Evolutionary conservation across 1,284 basidiomycete species (phyloP), one percentile per base, ranked within the genome.

Genomic region (Cryptococcus deneoformans): DNA sequence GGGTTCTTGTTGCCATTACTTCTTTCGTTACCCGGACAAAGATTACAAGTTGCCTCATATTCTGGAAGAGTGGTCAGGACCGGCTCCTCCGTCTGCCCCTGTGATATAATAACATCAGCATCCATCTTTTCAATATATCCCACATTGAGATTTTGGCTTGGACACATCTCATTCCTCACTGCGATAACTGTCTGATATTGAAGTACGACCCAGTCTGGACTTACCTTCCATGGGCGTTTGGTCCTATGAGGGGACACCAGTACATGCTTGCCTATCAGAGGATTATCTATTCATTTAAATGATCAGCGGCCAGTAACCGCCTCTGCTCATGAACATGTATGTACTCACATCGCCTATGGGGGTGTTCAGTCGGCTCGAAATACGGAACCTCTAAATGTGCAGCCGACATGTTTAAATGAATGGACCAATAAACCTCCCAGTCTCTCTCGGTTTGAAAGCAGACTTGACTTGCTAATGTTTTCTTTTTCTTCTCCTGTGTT

Each of bases 1-100:
- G 85, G 86, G 70, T 93, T 96, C 57, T 76, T 72, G 58, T 84
- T 77, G 0, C 91, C 92, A 6, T 86, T 86, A 0, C 87, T 86
- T n/a, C 94, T 84, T 29, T 77, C 70, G 72, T 97, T 96, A 14
- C 92, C 87, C 0, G 94, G 93, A 69, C 94, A 98, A 46, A 97
- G 85, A 75, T 92, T 95, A 72, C 94, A 98, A 43, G 81, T 78
- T 5, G 84, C 81, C 68, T 96, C 93, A 72, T 92, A 86, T 43
- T 82, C 60, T 0, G 88, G 89, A 2, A 89, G 80, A 40, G 77
- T 70, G 6, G 77, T 65, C 2, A 80, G 56, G 58, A 86, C 82
- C 0, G 86, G 81, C 1, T 85, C 77, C 66, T 95, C 91, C 0
- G 85, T 85, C 72, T 94, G 90, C 20, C 20, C 35, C 54, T 87